Conservation (phyloP, 352 stramenopile species). For the Blastocystis sp. region DNA sequence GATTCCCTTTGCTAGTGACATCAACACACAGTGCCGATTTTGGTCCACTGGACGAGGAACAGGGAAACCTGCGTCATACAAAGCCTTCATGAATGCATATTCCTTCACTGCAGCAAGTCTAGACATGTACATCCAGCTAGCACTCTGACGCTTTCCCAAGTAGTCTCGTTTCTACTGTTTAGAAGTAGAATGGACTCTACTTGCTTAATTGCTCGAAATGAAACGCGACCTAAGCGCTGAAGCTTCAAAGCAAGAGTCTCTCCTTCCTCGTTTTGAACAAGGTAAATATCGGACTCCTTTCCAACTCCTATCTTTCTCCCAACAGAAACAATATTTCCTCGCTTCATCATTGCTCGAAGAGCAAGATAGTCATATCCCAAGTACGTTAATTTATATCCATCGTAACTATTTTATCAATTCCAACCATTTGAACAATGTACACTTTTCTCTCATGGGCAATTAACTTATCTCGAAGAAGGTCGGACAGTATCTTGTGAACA, state of each 20-base stretch:
- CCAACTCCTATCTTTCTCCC: conserved; percentile 91
- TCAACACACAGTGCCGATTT: conserved; percentile 93
- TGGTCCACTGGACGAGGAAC: conserved; percentile 91
- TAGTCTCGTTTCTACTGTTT: conserved; percentile 91
- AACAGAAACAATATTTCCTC: conserved; percentile 81
- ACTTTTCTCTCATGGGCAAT: conserved; percentile 90
- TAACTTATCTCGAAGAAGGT: conserved; percentile 93
- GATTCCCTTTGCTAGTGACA: conserved; percentile 88
- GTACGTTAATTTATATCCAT: conserved; percentile 90
- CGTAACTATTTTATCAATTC: conserved; percentile 45
- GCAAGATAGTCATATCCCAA: conserved; percentile 98
- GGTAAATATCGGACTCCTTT: conserved; percentile 98
- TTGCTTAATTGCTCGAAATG: conserved; percentile 88
- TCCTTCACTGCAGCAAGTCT: conserved; percentile 96
- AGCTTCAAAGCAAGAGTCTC: conserved; percentile 97
- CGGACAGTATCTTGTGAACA: conserved; percentile 90
- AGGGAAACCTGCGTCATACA: conserved; percentile 92
- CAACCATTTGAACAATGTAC: conserved; percentile 80
- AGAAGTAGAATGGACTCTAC: conserved; percentile 59
- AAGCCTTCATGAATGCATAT: conserved; percentile 94
- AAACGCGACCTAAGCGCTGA: conserved; percentile 95
- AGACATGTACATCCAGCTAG: conserved; percentile 96
- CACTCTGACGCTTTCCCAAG: conserved; percentile 85
- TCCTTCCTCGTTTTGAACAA: conserved; percentile 77
- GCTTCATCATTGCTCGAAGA: conserved; percentile 85